Percentiles rank a stretch among this genome's conserved stretches.
These are phyloP conservation scores for Penicillium paneum DNA, from an alignment of 2,329 filamentous ascomycete genomes.

Conservation along the genomic window DNA sequence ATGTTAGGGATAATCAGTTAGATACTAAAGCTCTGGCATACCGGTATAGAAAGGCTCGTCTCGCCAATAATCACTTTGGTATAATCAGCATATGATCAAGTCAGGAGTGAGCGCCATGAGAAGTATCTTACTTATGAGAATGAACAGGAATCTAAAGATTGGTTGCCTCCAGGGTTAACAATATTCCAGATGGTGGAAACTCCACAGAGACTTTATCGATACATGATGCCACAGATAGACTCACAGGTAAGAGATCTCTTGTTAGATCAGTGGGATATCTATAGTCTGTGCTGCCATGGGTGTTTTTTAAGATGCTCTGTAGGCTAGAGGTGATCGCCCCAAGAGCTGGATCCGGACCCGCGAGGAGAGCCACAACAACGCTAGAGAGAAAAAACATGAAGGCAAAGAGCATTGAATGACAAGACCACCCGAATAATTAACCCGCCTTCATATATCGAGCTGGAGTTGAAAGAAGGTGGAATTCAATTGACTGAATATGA, in stretches of 20 bases:
- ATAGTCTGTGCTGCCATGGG: constrained; percentile 52
- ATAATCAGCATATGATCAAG: constrained; percentile 1
- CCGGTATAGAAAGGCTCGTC: constrained; percentile 46
- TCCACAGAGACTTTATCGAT: background rate
- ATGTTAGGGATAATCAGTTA: constrained; percentile 14
- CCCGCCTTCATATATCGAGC: background rate
- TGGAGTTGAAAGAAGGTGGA: background rate
- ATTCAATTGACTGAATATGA: background rate
- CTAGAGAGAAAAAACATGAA: constrained; percentile 18
- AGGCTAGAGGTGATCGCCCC: constrained; percentile 45
- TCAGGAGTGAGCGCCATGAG: background rate
- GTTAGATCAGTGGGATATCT: constrained; percentile 61
- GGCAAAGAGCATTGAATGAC: constrained; percentile 5
- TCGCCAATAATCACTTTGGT: constrained; percentile 56
- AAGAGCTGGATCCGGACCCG: constrained; percentile 22
- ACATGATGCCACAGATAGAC: constrained; percentile 15
- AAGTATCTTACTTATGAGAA: constrained; percentile 39
- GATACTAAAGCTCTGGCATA: constrained; percentile 34
- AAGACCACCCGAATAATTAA: background rate
- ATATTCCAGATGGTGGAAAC: background rate
- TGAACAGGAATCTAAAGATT: constrained; percentile 39
- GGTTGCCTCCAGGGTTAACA: constrained; percentile 6
- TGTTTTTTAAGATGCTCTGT: constrained; percentile 56
- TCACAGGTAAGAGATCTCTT: constrained; percentile 56
- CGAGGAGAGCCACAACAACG: constrained; percentile 23